Evolutionary conservation across 129 eudicot species (phyloP).

Genomic region (Centella asiatica): DNA sequence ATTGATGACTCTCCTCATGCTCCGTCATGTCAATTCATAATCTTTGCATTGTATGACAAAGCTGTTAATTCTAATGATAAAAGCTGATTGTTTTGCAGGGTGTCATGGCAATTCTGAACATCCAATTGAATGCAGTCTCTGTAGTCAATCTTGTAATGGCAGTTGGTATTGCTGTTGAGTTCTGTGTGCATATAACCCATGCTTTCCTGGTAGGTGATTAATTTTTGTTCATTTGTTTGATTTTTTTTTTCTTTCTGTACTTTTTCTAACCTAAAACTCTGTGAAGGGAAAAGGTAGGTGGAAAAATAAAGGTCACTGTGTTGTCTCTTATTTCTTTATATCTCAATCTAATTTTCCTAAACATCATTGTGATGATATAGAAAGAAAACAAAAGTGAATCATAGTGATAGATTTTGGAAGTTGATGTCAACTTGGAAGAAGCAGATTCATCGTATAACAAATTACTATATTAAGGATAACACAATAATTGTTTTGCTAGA

Average conservation of each 20-base stretch:
- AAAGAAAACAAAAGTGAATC: neutral
- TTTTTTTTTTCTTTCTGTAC: too few relatives aligned
- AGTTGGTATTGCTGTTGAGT: slow-evolving; percentile 94
- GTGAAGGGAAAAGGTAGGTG: too few relatives aligned
- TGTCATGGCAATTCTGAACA: slow-evolving; percentile 83
- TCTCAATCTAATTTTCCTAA: neutral
- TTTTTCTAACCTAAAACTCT: too few relatives aligned
- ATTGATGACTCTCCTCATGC: neutral
- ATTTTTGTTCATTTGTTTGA: too few relatives aligned
- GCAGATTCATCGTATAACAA: neutral
- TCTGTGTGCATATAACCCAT: slow-evolving; percentile 93
- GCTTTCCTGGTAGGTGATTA: slow-evolving; percentile 75
- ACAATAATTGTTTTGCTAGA: too few relatives aligned
- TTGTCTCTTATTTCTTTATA: too few relatives aligned
- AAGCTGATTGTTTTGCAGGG: slow-evolving; percentile 50
- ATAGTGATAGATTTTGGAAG: neutral
- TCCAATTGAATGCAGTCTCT: slow-evolving; percentile 93
- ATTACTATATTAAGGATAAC: too few relatives aligned
- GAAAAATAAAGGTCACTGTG: too few relatives aligned
- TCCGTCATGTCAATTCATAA: neutral
- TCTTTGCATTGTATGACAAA: neutral
- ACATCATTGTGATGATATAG: neutral
- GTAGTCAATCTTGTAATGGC: slow-evolving; percentile 98
- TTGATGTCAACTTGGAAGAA: neutral
- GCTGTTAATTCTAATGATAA: neutral